Conservation (phyloP, 768 basidiomycete species). For the Saitozyma podzolica region DNA sequence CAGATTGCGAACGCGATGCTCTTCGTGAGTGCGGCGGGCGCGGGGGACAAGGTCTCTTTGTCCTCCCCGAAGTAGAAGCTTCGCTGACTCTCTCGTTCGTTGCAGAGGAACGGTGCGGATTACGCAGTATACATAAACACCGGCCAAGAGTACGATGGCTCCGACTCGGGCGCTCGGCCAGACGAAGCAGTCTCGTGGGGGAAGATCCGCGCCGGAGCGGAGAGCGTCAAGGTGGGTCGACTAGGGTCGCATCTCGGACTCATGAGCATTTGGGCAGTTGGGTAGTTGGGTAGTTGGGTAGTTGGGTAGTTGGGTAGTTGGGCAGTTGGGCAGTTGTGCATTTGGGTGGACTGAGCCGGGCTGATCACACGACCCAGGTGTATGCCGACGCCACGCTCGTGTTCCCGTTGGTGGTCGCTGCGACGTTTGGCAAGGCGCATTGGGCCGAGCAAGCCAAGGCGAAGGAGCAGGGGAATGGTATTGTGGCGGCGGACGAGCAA, state of each 20-base stretch:
- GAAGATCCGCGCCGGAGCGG: slow-evolving; percentile 78
- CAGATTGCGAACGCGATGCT: slow-evolving; percentile 99
- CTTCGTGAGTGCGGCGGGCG: slow-evolving; percentile 65
- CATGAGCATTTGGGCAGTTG: background rate
- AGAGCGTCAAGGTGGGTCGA: slow-evolving; percentile 54
- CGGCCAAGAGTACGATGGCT: slow-evolving; percentile 85
- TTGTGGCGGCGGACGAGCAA: background rate
- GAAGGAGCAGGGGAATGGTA: background rate
- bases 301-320: background rate
- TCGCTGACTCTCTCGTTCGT: background rate
- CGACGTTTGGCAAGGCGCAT: slow-evolving; percentile 72
- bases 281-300: no score
- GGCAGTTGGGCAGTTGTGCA: background rate
- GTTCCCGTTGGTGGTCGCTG: slow-evolving; percentile 91
- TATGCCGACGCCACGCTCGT: slow-evolving; percentile 96
- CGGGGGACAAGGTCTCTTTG: background rate
- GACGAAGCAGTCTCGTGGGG: slow-evolving; percentile 99
- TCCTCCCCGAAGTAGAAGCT: background rate
- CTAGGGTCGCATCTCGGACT: background rate
- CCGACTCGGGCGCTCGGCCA: slow-evolving; percentile 92
- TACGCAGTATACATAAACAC: slow-evolving; percentile 98
- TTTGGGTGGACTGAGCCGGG: slow-evolving; percentile 1
- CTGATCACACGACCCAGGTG: slow-evolving; percentile 57
- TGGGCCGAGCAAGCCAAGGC: slow-evolving; percentile 44
- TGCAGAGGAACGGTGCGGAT: slow-evolving; percentile 93